phyloP scores from a whole-genome alignment of 805 yeast genomes.

The Clavispora asparagi region DNA sequence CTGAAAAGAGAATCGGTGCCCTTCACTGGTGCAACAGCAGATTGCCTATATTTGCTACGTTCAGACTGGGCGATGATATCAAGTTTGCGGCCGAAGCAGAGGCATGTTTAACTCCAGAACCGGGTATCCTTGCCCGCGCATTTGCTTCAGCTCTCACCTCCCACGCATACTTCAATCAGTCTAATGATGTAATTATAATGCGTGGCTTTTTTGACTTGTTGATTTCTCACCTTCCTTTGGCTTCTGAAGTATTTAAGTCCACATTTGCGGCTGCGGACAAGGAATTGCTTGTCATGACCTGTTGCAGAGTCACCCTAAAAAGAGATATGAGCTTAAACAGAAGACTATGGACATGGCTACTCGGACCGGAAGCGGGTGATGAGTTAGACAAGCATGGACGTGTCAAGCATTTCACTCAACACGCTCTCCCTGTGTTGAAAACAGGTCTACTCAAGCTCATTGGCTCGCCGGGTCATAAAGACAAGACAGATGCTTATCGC shows the following conservation, averaged over 20 bases:
- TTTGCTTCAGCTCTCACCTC: constrained; percentile 61
- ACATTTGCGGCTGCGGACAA: constrained; percentile 50
- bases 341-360: constrained; percentile 87
- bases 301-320: constrained; percentile 64
- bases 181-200: constrained; percentile 61
- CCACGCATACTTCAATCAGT: constrained; percentile 23
- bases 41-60: constrained; percentile 55
- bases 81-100: constrained; percentile 26
- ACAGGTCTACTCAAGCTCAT: constrained; percentile 51
- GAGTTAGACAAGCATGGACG: constrained; percentile 15
- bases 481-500: constrained; percentile 48
- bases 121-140: constrained; percentile 74
- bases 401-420: constrained; percentile 52
- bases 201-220: constrained; percentile 86
- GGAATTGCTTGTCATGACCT: constrained; percentile 52
- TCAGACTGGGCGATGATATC: constrained; percentile 14
- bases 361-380: constrained; percentile 53
- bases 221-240: constrained; percentile 59
- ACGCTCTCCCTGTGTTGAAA: constrained; percentile 48
- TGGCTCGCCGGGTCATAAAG: constrained; percentile 14
- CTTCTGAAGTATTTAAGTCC: constrained; percentile 49
- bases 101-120: constrained; percentile 66
- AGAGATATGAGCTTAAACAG: constrained; percentile 94
- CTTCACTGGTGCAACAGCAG: constrained; percentile 65
- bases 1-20: constrained; percentile 81